A percentile compares a stretch with the other conserved stretches of the same genome.
Evolutionary conservation across 2,329 filamentous ascomycete genomes (phyloP).

Genomic region (Zelopaecilomyces penicillatus): DNA sequence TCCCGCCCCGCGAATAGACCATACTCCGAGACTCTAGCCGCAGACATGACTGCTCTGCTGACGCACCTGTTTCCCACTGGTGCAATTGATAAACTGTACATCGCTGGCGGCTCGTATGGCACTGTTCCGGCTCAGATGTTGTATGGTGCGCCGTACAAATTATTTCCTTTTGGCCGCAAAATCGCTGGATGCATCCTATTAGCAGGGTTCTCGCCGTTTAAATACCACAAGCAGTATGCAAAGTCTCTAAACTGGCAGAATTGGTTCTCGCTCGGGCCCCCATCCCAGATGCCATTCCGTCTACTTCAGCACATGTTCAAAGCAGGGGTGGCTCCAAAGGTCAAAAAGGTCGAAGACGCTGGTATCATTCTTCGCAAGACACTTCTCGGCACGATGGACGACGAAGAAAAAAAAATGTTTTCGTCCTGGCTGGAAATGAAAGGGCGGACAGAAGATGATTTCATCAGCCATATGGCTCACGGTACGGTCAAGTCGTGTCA

Average conservation of each 20-base stretch:
- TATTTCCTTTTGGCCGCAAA: conserved; percentile 13
- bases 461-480: conserved; percentile 7
- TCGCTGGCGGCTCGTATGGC: conserved; percentile 15
- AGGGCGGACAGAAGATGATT: conserved; percentile 5
- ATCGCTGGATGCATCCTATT: conserved; percentile 11
- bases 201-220: conserved; percentile 14
- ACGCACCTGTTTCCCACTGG: conserved; percentile 10
- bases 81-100: conserved; percentile 10
- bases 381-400: conserved; percentile 10
- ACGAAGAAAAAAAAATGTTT: conserved; percentile 8
- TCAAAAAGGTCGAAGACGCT: conserved; percentile 10
- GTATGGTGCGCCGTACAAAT: conserved; percentile 13
- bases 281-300: conserved; percentile 8
- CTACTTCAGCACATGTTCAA: conserved; percentile 11
- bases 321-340: conserved; percentile 6
- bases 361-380: conserved; percentile 9
- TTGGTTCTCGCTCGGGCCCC: conserved; percentile 13
- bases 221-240: conserved; percentile 10
- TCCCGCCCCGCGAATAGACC: conserved; percentile 3
- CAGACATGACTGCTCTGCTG: conserved; percentile 11
- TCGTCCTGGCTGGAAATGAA: conserved; percentile 4
- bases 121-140: conserved; percentile 16
- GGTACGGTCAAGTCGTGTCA: conserved; percentile 7
- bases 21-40: conserved; percentile 9
- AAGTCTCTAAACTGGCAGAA: conserved; percentile 13